Evolutionary conservation across 768 basidiomycete genomes (phyloP).

Genomic region (Auricularia heimuer): DNA sequence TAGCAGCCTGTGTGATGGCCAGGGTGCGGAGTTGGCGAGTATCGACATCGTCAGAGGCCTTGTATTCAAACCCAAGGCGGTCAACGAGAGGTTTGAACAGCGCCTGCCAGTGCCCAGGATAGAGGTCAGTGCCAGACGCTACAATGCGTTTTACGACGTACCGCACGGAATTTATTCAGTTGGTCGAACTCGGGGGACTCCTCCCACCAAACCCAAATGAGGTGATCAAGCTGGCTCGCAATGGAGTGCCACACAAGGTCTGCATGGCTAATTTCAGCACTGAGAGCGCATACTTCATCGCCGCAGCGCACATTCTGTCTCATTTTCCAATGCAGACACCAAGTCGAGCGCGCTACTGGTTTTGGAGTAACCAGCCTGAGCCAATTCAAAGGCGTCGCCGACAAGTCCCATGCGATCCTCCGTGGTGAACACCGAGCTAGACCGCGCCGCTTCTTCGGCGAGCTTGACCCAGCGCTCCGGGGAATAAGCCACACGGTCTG

Average conservation of each 20-base stretch:
- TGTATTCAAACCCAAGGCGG: constrained; percentile 69
- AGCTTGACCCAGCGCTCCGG: constrained; percentile 70
- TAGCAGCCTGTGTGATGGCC: constrained; percentile 51
- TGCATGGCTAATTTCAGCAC: constrained; percentile 19
- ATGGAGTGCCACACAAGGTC: constrained; percentile 79
- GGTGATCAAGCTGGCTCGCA: constrained; percentile 38
- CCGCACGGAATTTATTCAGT: constrained; percentile 52
- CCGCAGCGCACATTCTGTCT: constrained; percentile 59
- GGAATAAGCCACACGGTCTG: constrained; percentile 81
- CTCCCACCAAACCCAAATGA: constrained; percentile 79
- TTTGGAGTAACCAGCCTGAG: constrained; percentile 69
- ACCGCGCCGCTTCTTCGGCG: constrained; percentile 66
- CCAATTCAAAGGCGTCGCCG: constrained; percentile 69
- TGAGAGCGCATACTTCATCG: too few relatives aligned
- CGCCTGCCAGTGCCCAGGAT: constrained; percentile 13
- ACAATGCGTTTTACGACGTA: constrained; percentile 21
- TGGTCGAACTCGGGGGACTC: constrained; percentile 41
- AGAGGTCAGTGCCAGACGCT: neutral
- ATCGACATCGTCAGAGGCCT: constrained; percentile 54
- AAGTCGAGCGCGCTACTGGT: constrained; percentile 71
- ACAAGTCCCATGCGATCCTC: constrained; percentile 87
- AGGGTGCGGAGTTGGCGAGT: constrained; percentile 62
- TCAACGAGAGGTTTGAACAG: constrained; percentile 63
- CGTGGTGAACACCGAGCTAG: constrained; percentile 55
- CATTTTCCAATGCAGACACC: constrained; percentile 55